Base-by-base conservation (phyloP, 345 rosid genomes). In the Conringia planisiliqua region DNA sequence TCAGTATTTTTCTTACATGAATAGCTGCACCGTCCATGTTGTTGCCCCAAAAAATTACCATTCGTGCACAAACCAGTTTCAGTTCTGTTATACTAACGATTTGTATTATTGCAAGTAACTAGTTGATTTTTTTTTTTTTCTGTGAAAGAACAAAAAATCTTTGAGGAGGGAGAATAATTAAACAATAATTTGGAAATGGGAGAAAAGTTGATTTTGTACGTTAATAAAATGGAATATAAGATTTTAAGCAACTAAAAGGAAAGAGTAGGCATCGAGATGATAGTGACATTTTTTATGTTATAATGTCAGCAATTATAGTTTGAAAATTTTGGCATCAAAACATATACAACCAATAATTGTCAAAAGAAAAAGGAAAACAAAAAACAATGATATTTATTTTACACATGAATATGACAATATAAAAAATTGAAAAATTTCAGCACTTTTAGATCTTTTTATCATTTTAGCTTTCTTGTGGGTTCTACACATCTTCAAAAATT, bases 261-360 rank as follows among this genome's bases (percentile, higher is more conserved):
- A 60, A 48, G 39, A 51, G 71, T 57, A 48, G 77, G 63, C 73
- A 58, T 66, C 63, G 18, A 78, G 64, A 59, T 78, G 81, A 78
- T 71, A 32, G 73, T 50, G 81, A 72, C 77, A 72, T 62, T 40
- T 27, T 29, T 47, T 12, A 17, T 76, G 42, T 36, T 77, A 70
- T 70, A 70, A 70, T 70, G 66, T 76, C 52, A 26, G 80, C 66
- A 77, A 70, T 77, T 71, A 71, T 58, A 77, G 68, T 65, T 71
- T 71, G 80, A 63, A 77, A 63, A 26, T 36, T 57, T 58, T 71
- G 76, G 55, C 76, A 77, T 29, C 17, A 39, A 35, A 56, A 39
- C 38, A 46, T 51, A 62, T 55, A 70, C 12, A 30, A 10, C 74
- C 62, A 76, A 76, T 76, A 43, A 69, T 77, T 63, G 42, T 63